A percentile compares a stretch with the other conserved stretches of the same genome.
Evolutionary conservation across 2,329 filamentous ascomycete species (phyloP).

Genomic region (Pseudohalonectria lignicola): DNA sequence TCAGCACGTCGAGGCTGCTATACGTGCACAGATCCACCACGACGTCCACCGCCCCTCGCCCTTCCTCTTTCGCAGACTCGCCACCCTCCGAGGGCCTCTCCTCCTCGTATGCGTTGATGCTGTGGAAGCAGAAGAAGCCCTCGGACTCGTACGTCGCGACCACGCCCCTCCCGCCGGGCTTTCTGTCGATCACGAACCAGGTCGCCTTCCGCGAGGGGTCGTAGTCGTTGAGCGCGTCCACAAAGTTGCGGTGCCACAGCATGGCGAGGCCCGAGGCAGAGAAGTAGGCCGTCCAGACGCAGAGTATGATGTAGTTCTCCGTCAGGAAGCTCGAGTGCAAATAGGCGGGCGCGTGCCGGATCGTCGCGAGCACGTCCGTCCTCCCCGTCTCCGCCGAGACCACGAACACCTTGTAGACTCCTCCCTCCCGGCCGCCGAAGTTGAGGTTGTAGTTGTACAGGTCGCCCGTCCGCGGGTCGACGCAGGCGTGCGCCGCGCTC

Average conservation of each 20-base stretch:
- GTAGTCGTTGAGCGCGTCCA: constrained; percentile 3
- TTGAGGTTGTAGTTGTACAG: constrained; percentile 16
- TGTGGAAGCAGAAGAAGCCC: constrained; percentile 48
- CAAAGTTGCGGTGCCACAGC: constrained; percentile 3
- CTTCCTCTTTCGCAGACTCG: too few species aligned
- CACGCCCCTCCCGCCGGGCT: constrained; percentile 27
- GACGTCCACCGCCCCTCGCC: constrained; percentile 26
- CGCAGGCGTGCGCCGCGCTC: constrained; percentile 3
- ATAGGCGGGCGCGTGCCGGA: constrained; percentile 33
- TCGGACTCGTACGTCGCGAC: constrained; percentile 39
- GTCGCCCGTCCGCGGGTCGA: constrained; percentile 13
- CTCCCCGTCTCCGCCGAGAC: constrained; percentile 50
- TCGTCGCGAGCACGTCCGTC: constrained; percentile 60
- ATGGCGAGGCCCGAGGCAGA: constrained; percentile 16
- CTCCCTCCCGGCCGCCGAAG: constrained; percentile 26
- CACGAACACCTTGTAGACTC: constrained; percentile 60
- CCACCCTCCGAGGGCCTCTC: constrained; percentile 25
- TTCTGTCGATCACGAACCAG: constrained; percentile 48
- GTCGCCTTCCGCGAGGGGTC: constrained; percentile 32
- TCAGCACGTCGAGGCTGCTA: constrained; percentile 34
- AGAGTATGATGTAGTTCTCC: constrained; percentile 42
- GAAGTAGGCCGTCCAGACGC: constrained; percentile 42
- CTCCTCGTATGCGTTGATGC: constrained; percentile 45
- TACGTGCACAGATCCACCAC: constrained; percentile 38
- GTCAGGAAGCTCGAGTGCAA: constrained; percentile 27